Percentiles rank a stretch among this genome's conserved stretches.
Conservation (phyloP, 2,329 filamentous ascomycete genomes). For the Xylariomycetidae sp. region DNA sequence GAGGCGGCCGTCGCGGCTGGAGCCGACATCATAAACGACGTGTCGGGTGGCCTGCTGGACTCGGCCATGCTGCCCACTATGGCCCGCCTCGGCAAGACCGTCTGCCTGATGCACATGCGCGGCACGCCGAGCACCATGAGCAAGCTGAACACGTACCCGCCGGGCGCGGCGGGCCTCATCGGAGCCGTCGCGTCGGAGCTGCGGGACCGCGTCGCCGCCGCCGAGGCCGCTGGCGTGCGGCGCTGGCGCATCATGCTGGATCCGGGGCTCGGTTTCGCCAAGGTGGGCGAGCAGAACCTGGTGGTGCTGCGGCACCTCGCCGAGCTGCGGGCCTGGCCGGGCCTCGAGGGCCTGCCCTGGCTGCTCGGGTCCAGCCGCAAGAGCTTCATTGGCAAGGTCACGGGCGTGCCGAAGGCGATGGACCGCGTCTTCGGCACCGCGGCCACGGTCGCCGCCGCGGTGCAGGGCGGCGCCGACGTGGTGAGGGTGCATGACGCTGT, state of each 20-base stretch:
- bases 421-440: slow-evolving; percentile 82
- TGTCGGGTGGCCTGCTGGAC: slow-evolving; percentile 79
- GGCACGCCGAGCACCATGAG: slow-evolving; percentile 82
- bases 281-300: slow-evolving; percentile 75
- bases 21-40: slow-evolving; percentile 91
- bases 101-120: slow-evolving; percentile 90
- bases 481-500: slow-evolving; percentile 86
- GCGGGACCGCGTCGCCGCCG: slow-evolving; percentile 62
- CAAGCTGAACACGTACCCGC: slow-evolving; percentile 61
- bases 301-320: slow-evolving; percentile 66
- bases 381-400: slow-evolving; percentile 78
- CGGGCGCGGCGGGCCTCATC: slow-evolving; percentile 7
- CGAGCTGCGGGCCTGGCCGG: slow-evolving; percentile 60
- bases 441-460: slow-evolving; percentile 77
- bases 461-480: slow-evolving; percentile 85
- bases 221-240: slow-evolving; percentile 74
- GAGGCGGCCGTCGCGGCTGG: slow-evolving; percentile 70
- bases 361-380: slow-evolving; percentile 86
- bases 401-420: slow-evolving; percentile 65
- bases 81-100: slow-evolving; percentile 70
- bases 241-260: slow-evolving; percentile 95
- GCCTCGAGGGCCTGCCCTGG: slow-evolving; percentile 73
- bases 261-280: slow-evolving; percentile 91
- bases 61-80: slow-evolving; percentile 76
- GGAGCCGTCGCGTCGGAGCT: slow-evolving; percentile 63